Conservation (phyloP, 1,139 yeast genomes). For the Candida buenavistaensis region DNA sequence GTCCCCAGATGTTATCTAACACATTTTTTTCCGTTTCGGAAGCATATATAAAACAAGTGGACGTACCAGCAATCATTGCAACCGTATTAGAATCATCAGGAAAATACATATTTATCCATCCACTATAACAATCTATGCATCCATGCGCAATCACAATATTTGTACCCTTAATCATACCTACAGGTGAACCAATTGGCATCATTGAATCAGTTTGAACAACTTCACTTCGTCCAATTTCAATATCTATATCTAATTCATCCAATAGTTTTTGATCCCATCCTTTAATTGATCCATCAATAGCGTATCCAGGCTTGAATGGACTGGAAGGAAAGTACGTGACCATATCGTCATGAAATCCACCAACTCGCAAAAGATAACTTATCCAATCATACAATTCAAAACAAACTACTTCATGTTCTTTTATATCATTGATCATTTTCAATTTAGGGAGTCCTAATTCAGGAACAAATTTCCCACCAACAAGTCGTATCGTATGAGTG, state of each 20-base stretch:
- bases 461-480: conserved; percentile 52
- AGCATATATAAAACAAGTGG: conserved; percentile 52
- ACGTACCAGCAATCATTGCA: conserved; percentile 61
- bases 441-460: conserved; percentile 61
- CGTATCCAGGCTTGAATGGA: conserved; percentile 18
- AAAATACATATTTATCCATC: conserved; percentile 42
- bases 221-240: conserved; percentile 22
- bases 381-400: conserved; percentile 58
- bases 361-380: conserved; percentile 28
- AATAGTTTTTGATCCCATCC: conserved; percentile 42
- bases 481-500: conserved; percentile 17
- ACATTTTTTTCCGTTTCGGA: conserved; percentile 10
- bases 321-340: conserved; percentile 11
- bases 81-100: conserved; percentile 18
- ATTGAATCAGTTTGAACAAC: conserved; percentile 6
- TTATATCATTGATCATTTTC: conserved; percentile 30
- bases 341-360: conserved; percentile 7
- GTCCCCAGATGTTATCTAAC: conserved; percentile 54
- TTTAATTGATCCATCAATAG: conserved; percentile 55
- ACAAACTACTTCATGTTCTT: conserved; percentile 28
- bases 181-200: conserved; percentile 7
- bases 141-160: conserved; percentile 38
- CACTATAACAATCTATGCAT: conserved; percentile 59
- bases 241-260: conserved; percentile 18
- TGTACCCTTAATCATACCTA: conserved; percentile 7